Conservation (phyloP, 2,329 filamentous ascomycete species). For the Claviceps capensis region DNA sequence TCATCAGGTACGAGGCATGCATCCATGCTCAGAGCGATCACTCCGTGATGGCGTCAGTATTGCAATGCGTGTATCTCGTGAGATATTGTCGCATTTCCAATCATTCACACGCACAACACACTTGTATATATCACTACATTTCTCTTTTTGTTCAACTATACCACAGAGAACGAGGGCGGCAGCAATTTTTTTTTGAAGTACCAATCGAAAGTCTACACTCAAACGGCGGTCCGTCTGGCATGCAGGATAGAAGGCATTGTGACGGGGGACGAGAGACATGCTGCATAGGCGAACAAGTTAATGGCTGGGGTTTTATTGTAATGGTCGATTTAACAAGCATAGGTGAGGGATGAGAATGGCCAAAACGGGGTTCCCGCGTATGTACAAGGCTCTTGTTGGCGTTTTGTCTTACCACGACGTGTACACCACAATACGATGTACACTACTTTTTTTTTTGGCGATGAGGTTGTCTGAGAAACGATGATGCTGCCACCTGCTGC, state of each 20-base stretch:
- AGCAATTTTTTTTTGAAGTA: not conserved
- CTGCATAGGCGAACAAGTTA: not conserved
- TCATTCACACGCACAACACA: not conserved
- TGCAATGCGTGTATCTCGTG: not conserved
- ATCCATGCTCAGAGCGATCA: constrained; percentile 1
- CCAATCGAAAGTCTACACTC: not conserved
- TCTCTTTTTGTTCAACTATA: constrained; percentile 2
- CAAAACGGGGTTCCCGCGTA: too few species aligned
- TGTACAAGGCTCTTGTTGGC: too few species aligned
- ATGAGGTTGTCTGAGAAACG: too few species aligned
- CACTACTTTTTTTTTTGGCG: too few species aligned
- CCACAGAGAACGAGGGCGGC: not conserved
- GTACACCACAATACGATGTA: too few species aligned
- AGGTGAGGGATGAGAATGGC: too few species aligned
- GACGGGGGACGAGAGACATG: not conserved
- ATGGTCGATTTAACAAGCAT: not conserved
- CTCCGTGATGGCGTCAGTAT: not conserved
- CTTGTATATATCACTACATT: not conserved
- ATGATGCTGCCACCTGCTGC: too few species aligned
- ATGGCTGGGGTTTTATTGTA: not conserved
- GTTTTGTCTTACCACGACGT: too few species aligned
- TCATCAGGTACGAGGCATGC: not conserved
- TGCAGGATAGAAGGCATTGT: not conserved
- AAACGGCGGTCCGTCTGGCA: not conserved
- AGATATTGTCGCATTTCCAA: not conserved